Evolutionary conservation across 106 monocot species (phyloP).

Genomic region (Apostasia ramifera): DNA sequence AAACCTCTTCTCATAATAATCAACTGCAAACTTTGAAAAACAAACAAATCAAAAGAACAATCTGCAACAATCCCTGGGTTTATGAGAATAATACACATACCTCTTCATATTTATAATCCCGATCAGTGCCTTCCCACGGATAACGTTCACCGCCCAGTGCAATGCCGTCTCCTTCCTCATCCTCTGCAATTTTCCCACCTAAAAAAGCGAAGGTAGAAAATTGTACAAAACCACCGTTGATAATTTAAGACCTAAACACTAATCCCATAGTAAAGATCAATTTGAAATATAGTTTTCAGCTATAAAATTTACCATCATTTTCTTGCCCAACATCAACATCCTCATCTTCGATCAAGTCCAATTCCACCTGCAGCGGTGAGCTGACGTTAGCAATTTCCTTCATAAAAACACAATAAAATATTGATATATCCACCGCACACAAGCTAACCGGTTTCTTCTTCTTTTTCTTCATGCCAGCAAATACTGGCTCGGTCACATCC

Average conservation of each 20-base stretch:
- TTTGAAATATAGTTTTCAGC: background rate
- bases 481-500: constrained; percentile 53
- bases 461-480: constrained; percentile 93
- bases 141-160: constrained; percentile 34
- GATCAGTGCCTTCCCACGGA: constrained; percentile 89
- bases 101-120: constrained; percentile 95
- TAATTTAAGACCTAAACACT: background rate
- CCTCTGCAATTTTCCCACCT: constrained; percentile 60
- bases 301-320: constrained; percentile 29
- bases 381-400: background rate
- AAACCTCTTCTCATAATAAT: no score
- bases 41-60: no score
- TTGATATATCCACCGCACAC: background rate
- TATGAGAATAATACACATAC: constrained; percentile 11
- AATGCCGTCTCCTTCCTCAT: constrained; percentile 72
- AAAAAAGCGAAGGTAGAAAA: background rate
- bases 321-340: constrained; percentile 61
- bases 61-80: no score
- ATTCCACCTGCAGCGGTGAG: constrained; percentile 47
- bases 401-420: background rate
- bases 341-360: constrained; percentile 56
- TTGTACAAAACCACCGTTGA: background rate
- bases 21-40: no score
- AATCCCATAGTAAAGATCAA: background rate
- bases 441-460: constrained; percentile 84